Conservation (phyloP, 768 basidiomycete genomes). For the Russula emetica region DNA sequence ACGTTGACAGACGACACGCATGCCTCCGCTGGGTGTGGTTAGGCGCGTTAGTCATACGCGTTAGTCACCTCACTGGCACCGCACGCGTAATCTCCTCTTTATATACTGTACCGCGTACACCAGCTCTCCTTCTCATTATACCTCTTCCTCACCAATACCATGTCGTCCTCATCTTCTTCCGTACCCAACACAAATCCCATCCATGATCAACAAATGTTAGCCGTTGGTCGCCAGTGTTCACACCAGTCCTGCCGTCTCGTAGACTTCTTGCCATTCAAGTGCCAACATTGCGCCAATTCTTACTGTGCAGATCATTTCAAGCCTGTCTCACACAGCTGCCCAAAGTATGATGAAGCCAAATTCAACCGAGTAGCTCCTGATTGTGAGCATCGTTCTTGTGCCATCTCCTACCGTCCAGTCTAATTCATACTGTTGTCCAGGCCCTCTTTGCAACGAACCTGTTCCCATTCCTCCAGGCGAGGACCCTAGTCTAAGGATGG, state of each 20-base stretch:
- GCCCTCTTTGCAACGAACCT: conserved; percentile 72
- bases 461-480: conserved; percentile 72
- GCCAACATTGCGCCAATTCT: conserved; percentile 64
- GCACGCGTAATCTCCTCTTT: conserved; percentile 18
- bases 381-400: conserved; percentile 44
- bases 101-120: conserved; percentile 5
- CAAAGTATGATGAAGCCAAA: conserved; percentile 64
- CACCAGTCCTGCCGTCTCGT: conserved; percentile 60
- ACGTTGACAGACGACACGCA: too few species aligned
- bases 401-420: not conserved
- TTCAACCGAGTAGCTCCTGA: conserved; percentile 72
- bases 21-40: not conserved
- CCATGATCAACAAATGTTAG: conserved; percentile 55
- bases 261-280: conserved; percentile 85
- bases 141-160: conserved; percentile 24
- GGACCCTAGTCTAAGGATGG: conserved; percentile 80
- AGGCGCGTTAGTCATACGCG: too few species aligned
- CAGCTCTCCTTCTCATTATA: not conserved
- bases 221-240: conserved; percentile 69
- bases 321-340: conserved; percentile 61
- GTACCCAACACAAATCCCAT: conserved; percentile 30
- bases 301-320: conserved; percentile 82
- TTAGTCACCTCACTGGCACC: not conserved
- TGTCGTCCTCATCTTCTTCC: conserved; percentile 31
- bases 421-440: conserved; percentile 34